These are phyloP conservation scores for Mortierella sp. DNA, from an alignment of 371 early-diverging fungal genomes.

Conservation along the genomic window DNA sequence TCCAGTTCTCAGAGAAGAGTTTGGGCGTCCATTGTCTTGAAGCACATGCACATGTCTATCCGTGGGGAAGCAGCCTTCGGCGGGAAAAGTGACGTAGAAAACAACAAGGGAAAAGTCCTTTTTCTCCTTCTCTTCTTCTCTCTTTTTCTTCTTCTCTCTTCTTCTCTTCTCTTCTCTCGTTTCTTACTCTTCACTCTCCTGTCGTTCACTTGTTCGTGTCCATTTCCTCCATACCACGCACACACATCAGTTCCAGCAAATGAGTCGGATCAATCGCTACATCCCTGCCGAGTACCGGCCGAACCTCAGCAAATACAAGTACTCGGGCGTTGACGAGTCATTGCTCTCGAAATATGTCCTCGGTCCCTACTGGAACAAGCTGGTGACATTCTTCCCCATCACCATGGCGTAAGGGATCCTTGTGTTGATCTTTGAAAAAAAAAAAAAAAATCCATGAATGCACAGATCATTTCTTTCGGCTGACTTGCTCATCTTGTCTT, in stretches of 20 bases:
- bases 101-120: not conserved
- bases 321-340: conserved; percentile 89
- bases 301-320: conserved; percentile 84
- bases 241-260: conserved; percentile 5
- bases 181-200: not conserved
- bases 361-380: conserved; percentile 90
- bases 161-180: not conserved
- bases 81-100: too few relatives aligned
- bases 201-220: not conserved
- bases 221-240: not conserved
- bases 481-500: not conserved
- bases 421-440: not conserved
- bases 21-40: too few relatives aligned
- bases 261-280: conserved; percentile 23
- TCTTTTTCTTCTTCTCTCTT: not conserved
- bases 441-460: too few relatives aligned
- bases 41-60: too few relatives aligned
- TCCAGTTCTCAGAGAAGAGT: too few relatives aligned
- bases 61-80: too few relatives aligned
- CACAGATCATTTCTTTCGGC: not conserved
- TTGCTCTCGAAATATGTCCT: conserved; percentile 88
- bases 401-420: conserved; percentile 84
- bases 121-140: not conserved
- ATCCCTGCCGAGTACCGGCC: conserved; percentile 63
- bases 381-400: conserved; percentile 88